Evolutionary conservation across 352 stramenopile species (phyloP), one percentile per base, ranked within the genome.

Genomic region (Blastocystis sp.): DNA sequence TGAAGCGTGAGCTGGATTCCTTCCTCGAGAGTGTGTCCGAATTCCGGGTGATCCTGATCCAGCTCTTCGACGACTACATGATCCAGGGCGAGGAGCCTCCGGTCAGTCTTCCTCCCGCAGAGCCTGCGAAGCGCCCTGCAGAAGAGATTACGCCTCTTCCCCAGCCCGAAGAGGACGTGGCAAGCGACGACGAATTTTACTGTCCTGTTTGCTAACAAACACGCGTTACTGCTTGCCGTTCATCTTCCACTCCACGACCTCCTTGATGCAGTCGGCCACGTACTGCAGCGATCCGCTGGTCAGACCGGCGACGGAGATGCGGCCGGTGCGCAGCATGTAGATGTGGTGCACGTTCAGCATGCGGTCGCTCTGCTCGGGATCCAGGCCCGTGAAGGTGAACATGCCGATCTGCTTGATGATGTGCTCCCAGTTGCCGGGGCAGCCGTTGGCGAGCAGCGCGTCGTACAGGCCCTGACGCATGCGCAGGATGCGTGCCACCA

Each of bases 341-440:
- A 99, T 97, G 92, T 98, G 94, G 92, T 98, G 95, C 88, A 96
- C 94, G 61, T 97, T 94, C 81, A 96, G 93, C 92, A 99, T 95
- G 86, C 92, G 92, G 70, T 93, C 91, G 59, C 98, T 96, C 91
- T 99, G 94, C 28, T 97, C 94, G 89, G 96, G 93, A 60, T 92
- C 95, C 66, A 99, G 91, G 23, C 96, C 96, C 86, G 94, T 98
- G 91, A 97, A 99, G 86, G 94, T 90, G 66, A 90, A 91, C 94
- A 96, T 96, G 71, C 95, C 96, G 89, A 98, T 98, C 91, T 99
- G 96, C 80, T 97, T 95, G 28, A 94, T 98, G 90, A 99, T 98
- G 91, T 98, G 96, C 89, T 94, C 90, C 96, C 96, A 99, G 90
- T 96, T 93, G 52, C 90, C 91, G 45, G 90, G 93, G 67, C 92